Conservation (phyloP, 2,329 filamentous ascomycete species). For the Fusarium agapanthi region DNA sequence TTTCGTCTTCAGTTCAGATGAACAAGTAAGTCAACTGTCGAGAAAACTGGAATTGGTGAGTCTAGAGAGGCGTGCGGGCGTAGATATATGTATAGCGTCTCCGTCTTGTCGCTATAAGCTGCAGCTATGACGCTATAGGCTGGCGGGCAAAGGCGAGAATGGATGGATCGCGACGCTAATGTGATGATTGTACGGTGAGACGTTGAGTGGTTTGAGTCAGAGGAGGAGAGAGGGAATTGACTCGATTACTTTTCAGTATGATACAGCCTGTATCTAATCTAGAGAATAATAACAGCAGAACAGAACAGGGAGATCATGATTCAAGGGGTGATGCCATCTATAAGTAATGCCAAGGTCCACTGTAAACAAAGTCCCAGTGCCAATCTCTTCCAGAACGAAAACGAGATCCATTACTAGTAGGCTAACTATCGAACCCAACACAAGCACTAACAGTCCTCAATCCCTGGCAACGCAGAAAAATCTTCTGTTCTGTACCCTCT, state of each 20-base stretch:
- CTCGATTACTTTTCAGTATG: neutral
- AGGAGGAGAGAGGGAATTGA: neutral
- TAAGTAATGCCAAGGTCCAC: slow-evolving; percentile 21
- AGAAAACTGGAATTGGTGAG: neutral
- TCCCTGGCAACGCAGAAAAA: slow-evolving; percentile 23
- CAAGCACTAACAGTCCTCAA: slow-evolving; percentile 1
- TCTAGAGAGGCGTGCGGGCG: slow-evolving; percentile 1
- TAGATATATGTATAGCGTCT: slow-evolving; percentile 6
- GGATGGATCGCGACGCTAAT: slow-evolving; percentile 27
- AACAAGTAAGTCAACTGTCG: neutral
- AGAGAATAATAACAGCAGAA: neutral
- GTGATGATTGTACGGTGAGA: slow-evolving; percentile 2
- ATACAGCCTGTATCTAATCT: neutral
- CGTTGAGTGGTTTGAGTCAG: neutral
- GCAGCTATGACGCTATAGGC: slow-evolving; percentile 39
- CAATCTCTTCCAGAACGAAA: slow-evolving; percentile 11
- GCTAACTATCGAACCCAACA: slow-evolving; percentile 10
- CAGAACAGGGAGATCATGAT: neutral
- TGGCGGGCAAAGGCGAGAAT: slow-evolving; percentile 2
- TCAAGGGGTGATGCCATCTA: slow-evolving; percentile 31
- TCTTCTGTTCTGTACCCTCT: slow-evolving; percentile 6
- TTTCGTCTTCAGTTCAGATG: neutral
- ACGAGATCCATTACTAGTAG: slow-evolving; percentile 27
- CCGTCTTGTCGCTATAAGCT: slow-evolving; percentile 1
- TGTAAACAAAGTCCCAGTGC: slow-evolving; percentile 7